Conservation (phyloP, 805 yeast species). For the Metschnikowia arizonensis region DNA sequence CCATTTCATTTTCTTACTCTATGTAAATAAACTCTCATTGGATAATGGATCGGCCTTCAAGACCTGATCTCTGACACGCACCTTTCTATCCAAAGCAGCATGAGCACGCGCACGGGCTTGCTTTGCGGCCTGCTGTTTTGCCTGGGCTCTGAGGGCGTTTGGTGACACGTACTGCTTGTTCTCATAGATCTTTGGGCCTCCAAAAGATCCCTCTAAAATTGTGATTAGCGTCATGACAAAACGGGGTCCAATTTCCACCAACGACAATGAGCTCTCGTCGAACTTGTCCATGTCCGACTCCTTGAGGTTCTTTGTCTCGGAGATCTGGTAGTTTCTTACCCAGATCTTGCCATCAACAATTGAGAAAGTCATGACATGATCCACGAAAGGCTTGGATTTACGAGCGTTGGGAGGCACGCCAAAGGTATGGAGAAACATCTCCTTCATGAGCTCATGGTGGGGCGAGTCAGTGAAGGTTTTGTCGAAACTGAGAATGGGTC, state of each 20-base stretch:
- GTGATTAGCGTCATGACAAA: constrained; percentile 89
- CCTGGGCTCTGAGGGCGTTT: constrained; percentile 87
- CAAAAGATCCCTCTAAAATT: constrained; percentile 91
- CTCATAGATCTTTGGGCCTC: constrained; percentile 96
- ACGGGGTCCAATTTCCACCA: constrained; percentile 96
- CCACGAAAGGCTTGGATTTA: constrained; percentile 89
- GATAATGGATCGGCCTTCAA: constrained; percentile 79
- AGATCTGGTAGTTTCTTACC: constrained; percentile 92
- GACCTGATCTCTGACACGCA: constrained; percentile 70
- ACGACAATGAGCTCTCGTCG: constrained; percentile 57
- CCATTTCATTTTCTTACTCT: constrained; percentile 18
- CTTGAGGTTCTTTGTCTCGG: constrained; percentile 58
- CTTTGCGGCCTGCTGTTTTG: constrained; percentile 72
- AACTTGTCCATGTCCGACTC: constrained; percentile 43
- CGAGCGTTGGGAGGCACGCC: constrained; percentile 96
- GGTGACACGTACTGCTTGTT: constrained; percentile 97
- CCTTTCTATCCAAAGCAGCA: constrained; percentile 70
- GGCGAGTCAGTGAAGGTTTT: constrained; percentile 59
- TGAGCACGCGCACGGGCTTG: constrained; percentile 76
- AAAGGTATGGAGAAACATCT: constrained; percentile 70
- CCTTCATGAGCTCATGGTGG: constrained; percentile 75
- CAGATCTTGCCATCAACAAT: constrained; percentile 91
- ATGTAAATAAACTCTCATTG: constrained; percentile 67
- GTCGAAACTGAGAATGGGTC: constrained; percentile 91
- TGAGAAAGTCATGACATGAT: constrained; percentile 90